Percentiles rank a stretch among this genome's conserved stretches.
Evolutionary conservation across 768 basidiomycete genomes (phyloP).

Genomic region (Plicaturopsis crispa): DNA sequence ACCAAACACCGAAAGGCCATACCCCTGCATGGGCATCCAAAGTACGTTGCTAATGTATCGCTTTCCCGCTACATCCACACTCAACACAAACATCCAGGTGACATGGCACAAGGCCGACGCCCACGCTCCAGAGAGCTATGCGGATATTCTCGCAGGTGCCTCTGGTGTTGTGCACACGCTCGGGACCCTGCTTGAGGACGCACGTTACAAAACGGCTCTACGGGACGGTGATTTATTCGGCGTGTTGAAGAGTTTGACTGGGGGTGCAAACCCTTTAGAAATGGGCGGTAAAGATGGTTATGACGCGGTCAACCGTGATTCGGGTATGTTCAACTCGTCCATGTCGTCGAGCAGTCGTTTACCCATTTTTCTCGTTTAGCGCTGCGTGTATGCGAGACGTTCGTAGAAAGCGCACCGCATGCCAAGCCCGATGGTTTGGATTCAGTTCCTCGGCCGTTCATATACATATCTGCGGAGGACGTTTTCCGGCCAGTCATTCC

Average conservation of each 20-base stretch:
- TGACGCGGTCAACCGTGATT: slow-evolving; percentile 80
- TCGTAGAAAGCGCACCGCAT: slow-evolving; percentile 39
- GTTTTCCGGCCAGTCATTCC: slow-evolving; percentile 85
- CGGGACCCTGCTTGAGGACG: slow-evolving; percentile 81
- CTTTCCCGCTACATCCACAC: slow-evolving; percentile 3
- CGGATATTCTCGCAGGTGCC: slow-evolving; percentile 53
- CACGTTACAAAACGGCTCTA: slow-evolving; percentile 72
- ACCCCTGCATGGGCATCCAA: slow-evolving; percentile 78
- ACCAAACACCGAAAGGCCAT: slow-evolving; percentile 85
- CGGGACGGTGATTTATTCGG: slow-evolving; percentile 49
- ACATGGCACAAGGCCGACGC: slow-evolving; percentile 85
- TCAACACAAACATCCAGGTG: slow-evolving; percentile 43
- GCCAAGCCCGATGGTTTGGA: slow-evolving; percentile 15
- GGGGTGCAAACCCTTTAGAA: slow-evolving; percentile 53
- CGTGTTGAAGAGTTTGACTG: slow-evolving; percentile 34
- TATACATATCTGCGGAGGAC: slow-evolving; percentile 95
- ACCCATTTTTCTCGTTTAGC: slow-evolving; percentile 30
- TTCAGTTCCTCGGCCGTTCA: slow-evolving; percentile 75
- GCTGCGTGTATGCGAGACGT: slow-evolving; percentile 71
- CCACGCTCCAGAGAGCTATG: slow-evolving; percentile 67
- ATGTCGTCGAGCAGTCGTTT: slow-evolving; percentile 1
- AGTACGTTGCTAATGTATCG: slow-evolving; percentile 32
- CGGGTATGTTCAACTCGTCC: slow-evolving; percentile 53
- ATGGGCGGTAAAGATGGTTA: slow-evolving; percentile 43
- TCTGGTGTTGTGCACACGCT: slow-evolving; percentile 90